Evolutionary conservation across 306 rosid genomes (phyloP).

Genomic region (Rosa chinensis): DNA sequence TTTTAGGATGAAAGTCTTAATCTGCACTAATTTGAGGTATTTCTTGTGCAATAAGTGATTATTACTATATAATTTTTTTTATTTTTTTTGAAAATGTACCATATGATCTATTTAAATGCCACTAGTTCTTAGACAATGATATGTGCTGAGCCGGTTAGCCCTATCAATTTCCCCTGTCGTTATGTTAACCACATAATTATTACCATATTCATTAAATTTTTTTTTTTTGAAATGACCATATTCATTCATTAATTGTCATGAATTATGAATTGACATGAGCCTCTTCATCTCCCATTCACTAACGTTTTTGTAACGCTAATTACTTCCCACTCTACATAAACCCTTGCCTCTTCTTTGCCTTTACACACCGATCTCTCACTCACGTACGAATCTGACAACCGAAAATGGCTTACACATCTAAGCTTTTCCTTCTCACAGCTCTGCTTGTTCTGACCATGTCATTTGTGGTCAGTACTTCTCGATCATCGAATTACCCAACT

Average conservation of each 20-base stretch:
- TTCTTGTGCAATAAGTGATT: too few species aligned
- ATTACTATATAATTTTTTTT: too few species aligned
- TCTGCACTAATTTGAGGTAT: too few species aligned
- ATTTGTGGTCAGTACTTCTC: conserved; percentile 15
- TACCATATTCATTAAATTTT: too few species aligned
- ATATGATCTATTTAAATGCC: too few species aligned
- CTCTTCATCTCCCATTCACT: conserved; percentile 8
- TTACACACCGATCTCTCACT: background rate
- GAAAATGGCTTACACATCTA: conserved; percentile 26
- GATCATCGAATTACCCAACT: background rate
- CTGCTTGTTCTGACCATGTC: conserved; percentile 13
- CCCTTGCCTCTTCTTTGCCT: background rate
- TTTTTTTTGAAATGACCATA: background rate
- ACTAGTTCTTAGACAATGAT: background rate
- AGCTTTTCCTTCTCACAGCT: conserved; percentile 12
- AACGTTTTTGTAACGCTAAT: background rate
- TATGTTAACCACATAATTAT: conserved; percentile 4
- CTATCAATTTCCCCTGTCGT: background rate
- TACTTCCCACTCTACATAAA: background rate
- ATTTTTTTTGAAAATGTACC: too few species aligned
- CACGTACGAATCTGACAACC: background rate
- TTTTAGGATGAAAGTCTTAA: too few species aligned
- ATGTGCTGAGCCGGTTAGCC: background rate
- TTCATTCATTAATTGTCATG: background rate
- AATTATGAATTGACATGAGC: background rate